Percentiles rank a stretch among this genome's conserved stretches.
Conservation (phyloP, 441 rosid species). For the Raphanus hybrid region DNA sequence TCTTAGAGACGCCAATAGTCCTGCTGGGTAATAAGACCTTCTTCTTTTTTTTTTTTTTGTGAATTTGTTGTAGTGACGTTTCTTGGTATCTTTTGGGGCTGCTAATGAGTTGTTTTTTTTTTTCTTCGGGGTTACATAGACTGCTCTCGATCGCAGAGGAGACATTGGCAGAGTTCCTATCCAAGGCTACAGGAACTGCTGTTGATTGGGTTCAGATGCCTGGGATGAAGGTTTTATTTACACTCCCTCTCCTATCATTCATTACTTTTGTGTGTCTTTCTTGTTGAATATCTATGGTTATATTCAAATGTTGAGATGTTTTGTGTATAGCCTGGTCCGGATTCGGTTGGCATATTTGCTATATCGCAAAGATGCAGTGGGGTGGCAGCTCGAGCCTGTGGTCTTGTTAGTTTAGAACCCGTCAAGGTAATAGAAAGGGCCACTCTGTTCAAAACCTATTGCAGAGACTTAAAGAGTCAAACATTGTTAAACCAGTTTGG, state of each 20-base stretch:
- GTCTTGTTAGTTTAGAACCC: conserved; percentile 99
- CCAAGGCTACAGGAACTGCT: conserved; percentile 99
- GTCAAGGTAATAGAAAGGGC: conserved; percentile 57
- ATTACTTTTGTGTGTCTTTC: conserved; percentile 10
- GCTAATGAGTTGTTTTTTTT: neutral
- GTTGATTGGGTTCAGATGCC: conserved; percentile 99
- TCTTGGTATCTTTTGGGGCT: neutral
- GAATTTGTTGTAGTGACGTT: neutral
- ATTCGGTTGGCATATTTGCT: conserved; percentile 99
- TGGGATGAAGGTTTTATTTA: conserved; percentile 93
- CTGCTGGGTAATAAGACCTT: conserved; percentile 86
- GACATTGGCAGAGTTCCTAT: conserved; percentile 99
- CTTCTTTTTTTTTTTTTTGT: neutral
- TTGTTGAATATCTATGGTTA: neutral
- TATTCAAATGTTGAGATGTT: conserved; percentile 6
- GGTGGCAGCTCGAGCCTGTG: conserved; percentile 99
- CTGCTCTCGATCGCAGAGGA: conserved; percentile 98
- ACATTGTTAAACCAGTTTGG: neutral
- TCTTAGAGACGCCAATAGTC: conserved; percentile 88
- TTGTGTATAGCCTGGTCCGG: conserved; percentile 98
- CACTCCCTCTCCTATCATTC: neutral
- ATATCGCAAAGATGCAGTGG: conserved; percentile 98
- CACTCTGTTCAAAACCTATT: no score
- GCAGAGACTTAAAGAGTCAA: neutral
- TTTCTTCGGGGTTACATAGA: conserved; percentile 38